Evolutionary conservation across 73 alveolate genomes (phyloP).

Genomic region (Paramecium caudatum): DNA sequence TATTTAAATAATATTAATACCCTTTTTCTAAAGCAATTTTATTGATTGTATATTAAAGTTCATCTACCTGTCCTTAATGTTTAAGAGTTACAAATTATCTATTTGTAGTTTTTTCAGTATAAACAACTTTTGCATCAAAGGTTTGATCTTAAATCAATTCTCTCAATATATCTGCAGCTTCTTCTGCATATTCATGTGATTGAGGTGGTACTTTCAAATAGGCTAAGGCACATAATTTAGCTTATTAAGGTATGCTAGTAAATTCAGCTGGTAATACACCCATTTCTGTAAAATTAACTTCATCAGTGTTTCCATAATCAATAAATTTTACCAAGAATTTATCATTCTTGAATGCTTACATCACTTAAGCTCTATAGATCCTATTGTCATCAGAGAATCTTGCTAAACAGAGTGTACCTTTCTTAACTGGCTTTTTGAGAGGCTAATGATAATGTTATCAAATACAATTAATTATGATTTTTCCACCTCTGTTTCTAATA

Average conservation of each 20-base stretch:
- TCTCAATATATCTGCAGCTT: constrained; percentile 36
- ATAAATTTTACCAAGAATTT: constrained; percentile 19
- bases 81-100: constrained; percentile 11
- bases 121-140: constrained; percentile 10
- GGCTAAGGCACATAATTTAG: constrained; percentile 7
- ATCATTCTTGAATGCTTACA: constrained; percentile 17
- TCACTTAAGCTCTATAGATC: neutral
- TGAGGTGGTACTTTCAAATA: constrained; percentile 36
- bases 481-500: neutral
- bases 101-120: neutral
- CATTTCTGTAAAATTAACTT: constrained; percentile 25
- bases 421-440: constrained; percentile 45
- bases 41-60: neutral
- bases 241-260: constrained; percentile 22
- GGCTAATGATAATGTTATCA: neutral
- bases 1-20: neutral
- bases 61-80: neutral
- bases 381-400: constrained; percentile 8
- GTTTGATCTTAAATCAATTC: constrained; percentile 10
- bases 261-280: constrained; percentile 51
- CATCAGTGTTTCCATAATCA: constrained; percentile 60
- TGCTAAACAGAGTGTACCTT: constrained; percentile 55
- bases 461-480: neutral
- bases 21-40: neutral
- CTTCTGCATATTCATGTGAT: constrained; percentile 50